Conservation (phyloP, 179 eudicot genomes). For the Nepenthes alata region DNA sequence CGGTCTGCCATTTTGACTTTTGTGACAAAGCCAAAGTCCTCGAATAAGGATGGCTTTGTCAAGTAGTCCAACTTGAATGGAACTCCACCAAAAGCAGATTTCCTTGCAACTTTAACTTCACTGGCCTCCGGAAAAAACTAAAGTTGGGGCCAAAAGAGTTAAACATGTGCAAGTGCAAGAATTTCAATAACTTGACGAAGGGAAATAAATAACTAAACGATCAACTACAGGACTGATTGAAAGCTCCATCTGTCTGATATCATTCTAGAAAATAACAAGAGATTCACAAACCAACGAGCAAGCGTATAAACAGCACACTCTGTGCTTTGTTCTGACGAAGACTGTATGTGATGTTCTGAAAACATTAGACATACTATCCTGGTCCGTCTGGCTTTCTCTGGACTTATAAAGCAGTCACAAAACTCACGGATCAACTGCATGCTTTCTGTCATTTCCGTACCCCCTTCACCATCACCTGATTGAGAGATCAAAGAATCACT, state of each 20-base stretch:
- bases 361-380: slow-evolving; percentile 64
- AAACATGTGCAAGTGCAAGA: not conserved
- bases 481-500: slow-evolving; percentile 7
- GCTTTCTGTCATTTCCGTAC: slow-evolving; percentile 91
- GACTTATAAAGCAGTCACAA: slow-evolving; percentile 61
- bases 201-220: not conserved
- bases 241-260: not conserved
- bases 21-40: slow-evolving; percentile 73
- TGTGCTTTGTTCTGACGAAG: too few species aligned
- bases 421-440: slow-evolving; percentile 86
- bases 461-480: slow-evolving; percentile 95
- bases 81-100: slow-evolving; percentile 71
- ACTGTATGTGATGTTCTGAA: slow-evolving; percentile 15
- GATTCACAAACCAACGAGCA: slow-evolving; percentile 3
- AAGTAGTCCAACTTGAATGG: slow-evolving; percentile 82
- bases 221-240: not conserved
- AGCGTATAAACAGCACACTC: not conserved
- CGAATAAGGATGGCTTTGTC: slow-evolving; percentile 83
- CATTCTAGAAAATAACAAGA: not conserved
- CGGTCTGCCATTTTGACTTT: slow-evolving; percentile 86
- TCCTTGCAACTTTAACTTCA: slow-evolving; percentile 72
- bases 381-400: slow-evolving; percentile 66
- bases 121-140: slow-evolving; percentile 98
- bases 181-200: not conserved
- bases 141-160: slow-evolving; percentile 11